Base-by-base conservation (phyloP, 2,329 filamentous ascomycete species). In the Madurella fahalii region DNA sequence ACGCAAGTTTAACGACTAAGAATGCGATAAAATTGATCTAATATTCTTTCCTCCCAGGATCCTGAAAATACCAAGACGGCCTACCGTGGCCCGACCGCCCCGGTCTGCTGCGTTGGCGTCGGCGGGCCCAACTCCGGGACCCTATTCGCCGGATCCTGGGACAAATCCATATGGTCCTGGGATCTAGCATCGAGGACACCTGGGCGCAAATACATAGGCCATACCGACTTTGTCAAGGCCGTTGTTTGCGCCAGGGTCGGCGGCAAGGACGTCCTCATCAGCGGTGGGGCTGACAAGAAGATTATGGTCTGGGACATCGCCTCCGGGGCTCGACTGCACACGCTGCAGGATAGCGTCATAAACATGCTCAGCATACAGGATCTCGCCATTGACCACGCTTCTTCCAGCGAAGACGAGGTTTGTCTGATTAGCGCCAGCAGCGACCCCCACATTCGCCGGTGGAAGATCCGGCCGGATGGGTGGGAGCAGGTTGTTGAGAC, bases 81-180 rank as follows among this genome's bases (percentile, higher is more conserved):
- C 4, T 95, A 88, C 67, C 81, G 82, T 65, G 90, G 90, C 2
- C 89, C 92, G 16, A 81, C 80, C 44, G 87, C 90, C 3, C 94
- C 94, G 1, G 77, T 96, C 9, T 93, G 90, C 9, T 89, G 87
- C 61, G 72, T 95, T 30, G 83, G 87, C 15, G 76, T 90, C 37
- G 85, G 82, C 43, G 80, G 83, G 13, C 69, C 75, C 25, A 77
- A 76, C 56, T 71, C 69, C 2, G 50, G 41, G 48, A 87, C 79
- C 1, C 67, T 96, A 11, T 96, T 90, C 69, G 90, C 90, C 20
- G 93, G 92, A 34, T 94, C 86, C 56, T 99, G 94, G 94, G 93
- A 99, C 73, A 96, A 95, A 73, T 80, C 83, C 17, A 81, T 97
- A 54, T 96, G 91, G 85, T 88, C 87, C 32, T 96, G 90, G 88